Percentiles rank a stretch among this genome's conserved stretches.
Conservation (phyloP, 176 grass and related monocot genomes). For the Tillandsia fasciculata region DNA sequence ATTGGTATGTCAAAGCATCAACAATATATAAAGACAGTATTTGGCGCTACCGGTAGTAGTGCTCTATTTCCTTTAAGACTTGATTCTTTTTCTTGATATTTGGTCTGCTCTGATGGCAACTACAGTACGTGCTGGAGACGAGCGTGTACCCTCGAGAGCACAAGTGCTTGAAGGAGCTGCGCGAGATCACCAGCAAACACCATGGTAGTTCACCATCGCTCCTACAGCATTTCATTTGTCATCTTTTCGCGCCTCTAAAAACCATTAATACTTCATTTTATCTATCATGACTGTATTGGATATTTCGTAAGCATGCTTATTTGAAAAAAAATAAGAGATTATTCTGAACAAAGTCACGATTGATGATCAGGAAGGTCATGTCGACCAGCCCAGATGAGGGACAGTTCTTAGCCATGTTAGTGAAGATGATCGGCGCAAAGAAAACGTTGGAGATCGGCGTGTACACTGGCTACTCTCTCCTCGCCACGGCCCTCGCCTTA, state of each 20-base stretch:
- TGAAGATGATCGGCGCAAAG: conserved; percentile 90
- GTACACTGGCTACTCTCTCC: conserved; percentile 96
- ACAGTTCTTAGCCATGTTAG: conserved; percentile 75
- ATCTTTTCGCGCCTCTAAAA: too few species aligned
- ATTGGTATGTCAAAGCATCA: too few species aligned
- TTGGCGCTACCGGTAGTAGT: too few species aligned
- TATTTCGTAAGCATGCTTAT: too few species aligned
- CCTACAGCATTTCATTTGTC: too few species aligned
- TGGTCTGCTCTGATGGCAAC: neutral
- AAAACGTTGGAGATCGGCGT: conserved; percentile 99
- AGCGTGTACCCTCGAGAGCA: conserved; percentile 12
- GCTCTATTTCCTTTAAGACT: neutral
- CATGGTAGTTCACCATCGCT: neutral
- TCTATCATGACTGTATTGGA: too few species aligned
- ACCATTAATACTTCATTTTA: neutral
- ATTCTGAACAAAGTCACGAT: accelerated
- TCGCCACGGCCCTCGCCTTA: conserved; percentile 84
- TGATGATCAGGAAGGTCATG: conserved; percentile 65
- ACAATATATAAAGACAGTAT: too few species aligned
- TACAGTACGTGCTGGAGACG: conserved; percentile 17
- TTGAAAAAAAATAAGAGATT: neutral
- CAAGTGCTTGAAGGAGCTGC: conserved; percentile 13
- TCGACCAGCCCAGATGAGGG: conserved; percentile 77
- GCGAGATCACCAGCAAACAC: conserved; percentile 9
- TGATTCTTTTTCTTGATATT: neutral